phyloP scores from a whole-genome alignment of 176 grass and related monocot genomes.

The Carex littledalei region DNA sequence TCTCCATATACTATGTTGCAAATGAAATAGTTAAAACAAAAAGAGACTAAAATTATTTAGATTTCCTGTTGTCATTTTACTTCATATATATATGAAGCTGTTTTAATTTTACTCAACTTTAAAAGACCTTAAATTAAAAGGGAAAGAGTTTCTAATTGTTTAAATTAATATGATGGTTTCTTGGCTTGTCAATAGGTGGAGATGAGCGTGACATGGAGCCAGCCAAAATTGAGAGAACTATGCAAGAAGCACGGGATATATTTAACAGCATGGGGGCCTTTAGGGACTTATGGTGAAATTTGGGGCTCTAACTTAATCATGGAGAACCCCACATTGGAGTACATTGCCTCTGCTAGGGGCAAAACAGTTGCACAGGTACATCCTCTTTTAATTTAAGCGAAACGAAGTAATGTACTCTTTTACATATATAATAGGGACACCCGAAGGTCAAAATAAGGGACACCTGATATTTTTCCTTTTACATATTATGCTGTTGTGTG shows the following conservation, averaged over 20 bases:
- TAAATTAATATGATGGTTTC: background rate
- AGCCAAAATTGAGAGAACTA: slow-evolving; percentile 50
- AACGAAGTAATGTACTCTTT: background rate
- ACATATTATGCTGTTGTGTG: background rate
- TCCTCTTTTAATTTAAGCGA: no score
- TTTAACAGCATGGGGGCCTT: slow-evolving; percentile 47
- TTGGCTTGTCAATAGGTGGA: slow-evolving; percentile 35
- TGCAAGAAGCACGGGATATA: slow-evolving; percentile 41
- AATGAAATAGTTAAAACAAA: background rate
- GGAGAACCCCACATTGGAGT: slow-evolving; percentile 37
- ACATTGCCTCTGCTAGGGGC: slow-evolving; percentile 34
- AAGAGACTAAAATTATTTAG: background rate
- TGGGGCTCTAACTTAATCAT: slow-evolving; percentile 57
- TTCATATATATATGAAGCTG: background rate
- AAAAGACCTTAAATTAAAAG: background rate
- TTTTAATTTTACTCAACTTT: background rate
- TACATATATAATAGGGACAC: background rate
- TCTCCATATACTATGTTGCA: background rate
- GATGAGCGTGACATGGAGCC: slow-evolving; percentile 55
- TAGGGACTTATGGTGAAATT: slow-evolving; percentile 28
- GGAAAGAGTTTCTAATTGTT: background rate
- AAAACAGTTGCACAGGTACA: slow-evolving; percentile 61
- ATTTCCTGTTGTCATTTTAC: background rate
- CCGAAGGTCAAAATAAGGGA: no score
- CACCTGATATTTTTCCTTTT: no score